These are phyloP conservation scores for Metarhizium sp. DNA, from an alignment of 2,329 filamentous ascomycete species.

Conservation along the genomic window DNA sequence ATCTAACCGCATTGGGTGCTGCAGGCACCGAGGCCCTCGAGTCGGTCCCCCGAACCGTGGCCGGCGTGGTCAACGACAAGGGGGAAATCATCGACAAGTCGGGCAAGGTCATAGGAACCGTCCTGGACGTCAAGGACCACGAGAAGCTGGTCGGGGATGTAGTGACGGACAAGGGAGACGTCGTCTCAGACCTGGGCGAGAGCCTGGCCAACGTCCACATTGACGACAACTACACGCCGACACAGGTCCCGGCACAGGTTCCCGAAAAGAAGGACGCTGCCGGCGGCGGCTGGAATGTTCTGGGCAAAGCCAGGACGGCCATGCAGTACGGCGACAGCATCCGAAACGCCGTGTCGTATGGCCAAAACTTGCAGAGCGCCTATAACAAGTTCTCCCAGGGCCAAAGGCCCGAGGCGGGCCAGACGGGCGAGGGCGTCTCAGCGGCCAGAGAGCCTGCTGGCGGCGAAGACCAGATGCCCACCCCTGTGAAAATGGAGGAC, in stretches of 20 bases:
- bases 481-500: background rate
- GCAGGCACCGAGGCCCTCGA: background rate
- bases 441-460: background rate
- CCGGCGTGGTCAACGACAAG: conserved; percentile 32
- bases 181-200: conserved; percentile 27
- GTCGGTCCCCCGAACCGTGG: conserved; percentile 25
- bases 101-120: conserved; percentile 32
- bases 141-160: conserved; percentile 32
- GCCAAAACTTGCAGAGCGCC: background rate
- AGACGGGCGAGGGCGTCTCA: background rate
- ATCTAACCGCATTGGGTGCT: background rate
- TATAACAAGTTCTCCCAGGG: background rate
- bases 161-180: conserved; percentile 25
- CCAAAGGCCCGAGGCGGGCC: background rate
- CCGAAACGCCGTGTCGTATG: conserved; percentile 10
- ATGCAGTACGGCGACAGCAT: conserved; percentile 10
- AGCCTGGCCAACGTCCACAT: conserved; percentile 31
- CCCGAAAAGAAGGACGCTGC: conserved; percentile 16
- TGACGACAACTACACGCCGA: conserved; percentile 22
- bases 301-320: conserved; percentile 19
- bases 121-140: conserved; percentile 29
- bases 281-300: conserved; percentile 17
- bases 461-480: background rate
- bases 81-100: conserved; percentile 35
- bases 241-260: conserved; percentile 19